Conservation (phyloP, 176 grass and related monocot genomes). For the Oryza coarctata region DNA sequence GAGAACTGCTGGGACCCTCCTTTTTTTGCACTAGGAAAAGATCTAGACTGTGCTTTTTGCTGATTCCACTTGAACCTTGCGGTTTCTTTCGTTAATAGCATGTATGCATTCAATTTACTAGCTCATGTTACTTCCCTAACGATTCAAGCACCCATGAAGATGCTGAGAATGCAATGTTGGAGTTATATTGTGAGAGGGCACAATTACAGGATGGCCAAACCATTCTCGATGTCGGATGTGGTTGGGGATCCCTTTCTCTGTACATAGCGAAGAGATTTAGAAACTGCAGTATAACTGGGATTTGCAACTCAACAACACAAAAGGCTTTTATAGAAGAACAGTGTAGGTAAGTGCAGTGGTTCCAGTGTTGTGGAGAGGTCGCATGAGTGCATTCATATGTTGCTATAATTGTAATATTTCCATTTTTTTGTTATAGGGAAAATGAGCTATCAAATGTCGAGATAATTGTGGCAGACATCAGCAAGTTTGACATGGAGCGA, state of each 20-base stretch:
- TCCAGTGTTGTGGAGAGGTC: not conserved
- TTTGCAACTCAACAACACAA: slow-evolving; percentile 92
- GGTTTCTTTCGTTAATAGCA: not conserved
- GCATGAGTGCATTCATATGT: not conserved
- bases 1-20: not conserved
- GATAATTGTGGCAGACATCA: slow-evolving; percentile 90
- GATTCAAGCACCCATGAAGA: slow-evolving; percentile 74
- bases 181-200: slow-evolving; percentile 80
- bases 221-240: slow-evolving; percentile 86
- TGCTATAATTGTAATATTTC: not conserved
- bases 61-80: not conserved
- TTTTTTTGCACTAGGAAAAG: not conserved
- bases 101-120: slow-evolving; percentile 4
- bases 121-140: slow-evolving; percentile 84
- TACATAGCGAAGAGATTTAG: slow-evolving; percentile 78
- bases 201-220: slow-evolving; percentile 77
- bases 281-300: slow-evolving; percentile 77
- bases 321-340: slow-evolving; percentile 82
- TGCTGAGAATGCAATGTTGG: slow-evolving; percentile 85
- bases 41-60: not conserved
- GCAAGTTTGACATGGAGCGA: slow-evolving; percentile 90
- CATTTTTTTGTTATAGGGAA: slow-evolving; percentile 50
- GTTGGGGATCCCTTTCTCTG: slow-evolving; percentile 87
- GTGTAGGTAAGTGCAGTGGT: slow-evolving; percentile 51
- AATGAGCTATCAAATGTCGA: slow-evolving; percentile 72